Percentiles rank a stretch among this genome's conserved stretches.
Evolutionary conservation across 306 rosid species (phyloP).

Genomic region (Parietaria judaica): DNA sequence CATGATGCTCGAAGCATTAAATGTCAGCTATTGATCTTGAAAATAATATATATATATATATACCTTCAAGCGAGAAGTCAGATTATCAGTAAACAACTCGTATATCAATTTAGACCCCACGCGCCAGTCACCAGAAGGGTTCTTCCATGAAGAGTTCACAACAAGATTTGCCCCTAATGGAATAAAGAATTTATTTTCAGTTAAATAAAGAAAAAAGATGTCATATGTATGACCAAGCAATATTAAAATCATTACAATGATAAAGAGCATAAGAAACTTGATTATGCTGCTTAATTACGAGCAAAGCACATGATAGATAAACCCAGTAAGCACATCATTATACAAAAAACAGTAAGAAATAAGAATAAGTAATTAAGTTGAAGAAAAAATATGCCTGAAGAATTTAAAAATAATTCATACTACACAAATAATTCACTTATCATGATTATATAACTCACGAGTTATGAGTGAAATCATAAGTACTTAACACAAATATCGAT

Average conservation of each 20-base stretch:
- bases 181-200: slow-evolving; percentile 12
- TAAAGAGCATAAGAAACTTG: not conserved
- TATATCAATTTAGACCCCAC: slow-evolving; percentile 83
- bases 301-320: not conserved
- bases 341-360: not conserved
- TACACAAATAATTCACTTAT: too few species aligned
- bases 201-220: not conserved
- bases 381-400: too few species aligned
- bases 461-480: too few species aligned
- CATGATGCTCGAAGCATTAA: not conserved
- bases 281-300: too few species aligned
- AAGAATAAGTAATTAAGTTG: not conserved
- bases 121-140: slow-evolving; percentile 97
- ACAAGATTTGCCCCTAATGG: slow-evolving; percentile 60
- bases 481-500: too few species aligned
- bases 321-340: not conserved
- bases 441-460: too few species aligned
- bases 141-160: slow-evolving; percentile 76
- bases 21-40: slow-evolving; percentile 18
- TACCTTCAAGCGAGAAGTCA: slow-evolving; percentile 90
- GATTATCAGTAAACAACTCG: slow-evolving; percentile 64
- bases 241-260: not conserved
- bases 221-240: not conserved
- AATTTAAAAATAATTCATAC: too few species aligned
- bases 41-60: slow-evolving; percentile 37